Base-by-base conservation (phyloP, 2,329 filamentous ascomycete genomes). In the Sodiomyces alkalinus region DNA sequence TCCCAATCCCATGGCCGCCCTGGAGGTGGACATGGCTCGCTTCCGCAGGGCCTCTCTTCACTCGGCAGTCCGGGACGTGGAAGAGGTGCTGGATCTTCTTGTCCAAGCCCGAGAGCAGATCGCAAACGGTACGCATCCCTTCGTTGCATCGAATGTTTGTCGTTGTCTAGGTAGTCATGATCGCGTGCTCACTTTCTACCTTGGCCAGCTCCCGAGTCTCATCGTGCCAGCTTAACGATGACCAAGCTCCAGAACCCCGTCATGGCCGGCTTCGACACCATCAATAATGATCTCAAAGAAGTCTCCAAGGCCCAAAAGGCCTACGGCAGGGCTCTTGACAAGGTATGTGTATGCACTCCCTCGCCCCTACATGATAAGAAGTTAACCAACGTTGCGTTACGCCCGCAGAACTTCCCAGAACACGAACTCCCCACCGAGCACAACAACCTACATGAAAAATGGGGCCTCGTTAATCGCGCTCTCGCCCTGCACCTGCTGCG, bases 401-500 rank as follows among this genome's bases (percentile, higher is more conserved):
- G 5, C 20, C 3, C n/a, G 17, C 29, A 52, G 43, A 44, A 44
- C 8, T 49, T 53, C 13, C 62, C 58, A 4, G 43, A 51, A 7
- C 71, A 74, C 10, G 60, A 80, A 10, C 72, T 87, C 0, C 80
- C 76, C 10, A 79, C 74, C 44, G 80, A 86, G 33, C 74, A 92
- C 39, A 68, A 79, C 4, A 62, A 67, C 11, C 64, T 94, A 9
- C 14, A 14, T 9, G 17, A 8, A 4, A 14, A 25, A 3, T 16
- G 14, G 3, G 23, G 17, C 4, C 27, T 29, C 6, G 82, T 96
- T 47, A 92, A 94, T 54, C 74, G 86, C 32, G 87, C 90, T 6
- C 92, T 98, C 41, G 81, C 81, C 7, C 36, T 96, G 85, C 90
- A 98, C 47, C 68, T 98, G 14, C 67, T 98, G 21, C 80, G 90